Evolutionary conservation across 176 grass and related monocot genomes (phyloP), one percentile per base, ranked within the genome.

Genomic region (Tillandsia leiboldiana): DNA sequence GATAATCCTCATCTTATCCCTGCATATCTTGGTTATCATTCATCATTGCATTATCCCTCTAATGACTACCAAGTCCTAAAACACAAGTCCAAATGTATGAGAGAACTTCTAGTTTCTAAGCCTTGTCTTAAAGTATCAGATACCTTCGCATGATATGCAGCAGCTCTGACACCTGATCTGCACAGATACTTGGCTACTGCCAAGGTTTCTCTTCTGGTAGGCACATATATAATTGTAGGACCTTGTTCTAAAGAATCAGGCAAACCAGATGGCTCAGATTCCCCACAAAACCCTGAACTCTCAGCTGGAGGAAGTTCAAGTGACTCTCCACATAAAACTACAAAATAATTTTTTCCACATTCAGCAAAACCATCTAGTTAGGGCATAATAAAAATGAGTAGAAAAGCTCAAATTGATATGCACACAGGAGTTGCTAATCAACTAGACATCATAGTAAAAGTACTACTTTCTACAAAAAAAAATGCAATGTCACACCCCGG

Each of bases 101-200:
- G 7, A 42, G 29, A 42, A 42, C 33, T 42, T 42, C 33, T 42
- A 42, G 33, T 7, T 42, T 42, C 33, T 42, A 42, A 42, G 12
- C 14, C 54, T 59, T 9, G 17, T 26, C 9, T 2, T 17, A n/a
- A 18, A 59, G 54, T 9, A 75, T 2, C 4, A 51, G 5, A 12
- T 78, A 92, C 92, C 88, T 96, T 92, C 83, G 92, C 92, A 87
- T 96, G 84, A 85, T 96, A 96, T 65, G 92, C 86, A 83, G 88
- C 88, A 77, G 92, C 92, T 82, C 23, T 96, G 22, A 96, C 75
- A 75, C 88, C 86, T 80, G 75, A 87, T 61, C 72, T 86, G 72
- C 81, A 92, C 77, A 96, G 76, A 75, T 81, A 92, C 58, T 75
- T 69, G 62, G 92, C 83, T 82, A 96, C 22, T 49, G 82, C 74